Conservation (phyloP, 768 basidiomycete genomes). For the Tulasnella sp. region DNA sequence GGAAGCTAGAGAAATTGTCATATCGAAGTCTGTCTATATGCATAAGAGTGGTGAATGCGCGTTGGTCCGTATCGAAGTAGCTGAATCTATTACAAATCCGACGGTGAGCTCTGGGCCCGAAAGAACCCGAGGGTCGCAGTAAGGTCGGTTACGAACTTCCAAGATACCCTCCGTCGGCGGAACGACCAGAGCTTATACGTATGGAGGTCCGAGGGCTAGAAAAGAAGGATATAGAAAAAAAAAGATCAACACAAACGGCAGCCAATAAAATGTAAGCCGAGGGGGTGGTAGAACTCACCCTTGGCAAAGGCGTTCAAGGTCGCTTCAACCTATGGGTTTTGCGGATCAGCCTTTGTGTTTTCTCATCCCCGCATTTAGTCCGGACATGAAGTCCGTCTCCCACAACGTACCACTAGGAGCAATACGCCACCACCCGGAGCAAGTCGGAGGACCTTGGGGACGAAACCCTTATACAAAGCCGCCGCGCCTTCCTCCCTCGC, state of each 20-base stretch:
- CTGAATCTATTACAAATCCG: not conserved
- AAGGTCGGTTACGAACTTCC: not conserved
- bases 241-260: too few species aligned
- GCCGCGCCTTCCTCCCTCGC: slow-evolving; percentile 80
- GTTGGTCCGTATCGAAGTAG: not conserved
- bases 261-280: not conserved
- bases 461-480: slow-evolving; percentile 91
- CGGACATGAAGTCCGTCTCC: not conserved
- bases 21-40: not conserved
- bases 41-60: not conserved
- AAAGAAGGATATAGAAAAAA: not conserved
- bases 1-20: not conserved
- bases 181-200: slow-evolving; percentile 35
- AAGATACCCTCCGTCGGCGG: not conserved
- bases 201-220: slow-evolving; percentile 52
- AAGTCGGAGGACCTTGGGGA: slow-evolving; percentile 90
- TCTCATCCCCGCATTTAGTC: slow-evolving; percentile 70
- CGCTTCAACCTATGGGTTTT: not conserved
- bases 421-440: slow-evolving; percentile 95
- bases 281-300: not conserved
- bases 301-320: not conserved
- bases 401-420: slow-evolving; percentile 68
- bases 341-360: slow-evolving; percentile 44
- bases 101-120: not conserved
- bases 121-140: not conserved